Evolutionary conservation across 441 rosid genomes (phyloP).

Genomic region (Monsonia emarginata): DNA sequence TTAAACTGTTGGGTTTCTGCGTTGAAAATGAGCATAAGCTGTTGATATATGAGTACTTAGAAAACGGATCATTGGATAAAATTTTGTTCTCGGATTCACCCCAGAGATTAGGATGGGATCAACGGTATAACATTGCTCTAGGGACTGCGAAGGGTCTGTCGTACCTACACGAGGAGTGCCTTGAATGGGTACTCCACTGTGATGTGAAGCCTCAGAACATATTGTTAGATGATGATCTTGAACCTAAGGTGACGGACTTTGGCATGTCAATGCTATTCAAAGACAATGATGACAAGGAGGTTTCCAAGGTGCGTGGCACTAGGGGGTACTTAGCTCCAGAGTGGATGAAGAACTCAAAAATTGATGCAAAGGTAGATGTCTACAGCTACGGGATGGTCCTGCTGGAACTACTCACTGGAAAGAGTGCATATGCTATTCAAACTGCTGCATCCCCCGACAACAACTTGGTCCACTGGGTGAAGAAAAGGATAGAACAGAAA

Average conservation of each 20-base stretch:
- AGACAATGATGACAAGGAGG: not conserved
- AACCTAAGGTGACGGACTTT: not conserved
- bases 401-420: too few relatives aligned
- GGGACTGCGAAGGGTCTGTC: conserved; percentile 27
- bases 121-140: conserved; percentile 20
- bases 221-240: conserved; percentile 16
- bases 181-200: not conserved
- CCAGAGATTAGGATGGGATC: conserved; percentile 16
- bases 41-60: not conserved
- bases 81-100: conserved; percentile 12
- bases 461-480: too few relatives aligned
- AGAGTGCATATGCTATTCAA: not conserved
- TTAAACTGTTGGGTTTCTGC: not conserved
- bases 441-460: too few relatives aligned
- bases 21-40: not conserved
- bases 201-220: not conserved
- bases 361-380: too few relatives aligned
- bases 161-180: conserved; percentile 6
- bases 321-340: too few relatives aligned
- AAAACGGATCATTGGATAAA: not conserved
- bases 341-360: too few relatives aligned
- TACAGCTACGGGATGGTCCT: too few relatives aligned
- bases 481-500: too few relatives aligned
- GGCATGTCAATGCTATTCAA: not conserved
- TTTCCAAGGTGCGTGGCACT: too few relatives aligned